phyloP scores from a whole-genome alignment of 495 filamentous ascomycete genomes.

The Xylaria curta region DNA sequence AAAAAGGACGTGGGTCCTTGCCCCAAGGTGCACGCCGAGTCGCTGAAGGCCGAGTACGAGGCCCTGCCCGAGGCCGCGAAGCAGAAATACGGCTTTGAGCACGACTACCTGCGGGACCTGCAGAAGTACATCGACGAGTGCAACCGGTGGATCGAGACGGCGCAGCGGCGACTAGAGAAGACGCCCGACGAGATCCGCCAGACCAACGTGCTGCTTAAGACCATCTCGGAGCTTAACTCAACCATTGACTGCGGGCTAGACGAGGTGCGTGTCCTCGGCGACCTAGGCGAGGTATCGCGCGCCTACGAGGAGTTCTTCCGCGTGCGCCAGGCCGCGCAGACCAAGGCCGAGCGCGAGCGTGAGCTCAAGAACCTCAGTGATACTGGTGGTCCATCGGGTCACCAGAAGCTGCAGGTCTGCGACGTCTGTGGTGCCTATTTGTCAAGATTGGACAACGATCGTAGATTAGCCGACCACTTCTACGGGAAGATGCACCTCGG shows the following conservation, averaged over 20 bases:
- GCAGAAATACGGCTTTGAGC: slow-evolving; percentile 85
- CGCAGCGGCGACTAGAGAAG: slow-evolving; percentile 92
- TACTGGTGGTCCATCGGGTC: slow-evolving; percentile 87
- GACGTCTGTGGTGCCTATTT: slow-evolving; percentile 97
- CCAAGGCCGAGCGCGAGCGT: slow-evolving; percentile 83
- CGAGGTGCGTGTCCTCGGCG: slow-evolving; percentile 85
- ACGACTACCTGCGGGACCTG: slow-evolving; percentile 95
- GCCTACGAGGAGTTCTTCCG: slow-evolving; percentile 88
- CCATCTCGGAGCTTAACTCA: slow-evolving; percentile 80
- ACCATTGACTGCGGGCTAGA: slow-evolving; percentile 83
- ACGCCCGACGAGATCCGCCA: slow-evolving; percentile 97
- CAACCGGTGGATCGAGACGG: slow-evolving; percentile 88
- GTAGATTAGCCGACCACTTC: slow-evolving; percentile 93
- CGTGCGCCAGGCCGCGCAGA: slow-evolving; percentile 76
- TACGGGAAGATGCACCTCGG: slow-evolving; percentile 99
- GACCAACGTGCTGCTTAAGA: slow-evolving; percentile 91
- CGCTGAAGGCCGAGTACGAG: slow-evolving; percentile 87
- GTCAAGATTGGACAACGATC: slow-evolving; percentile 88
- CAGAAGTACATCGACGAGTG: slow-evolving; percentile 95
- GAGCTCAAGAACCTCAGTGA: slow-evolving; percentile 92
- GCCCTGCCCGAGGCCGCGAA: slow-evolving; percentile 68
- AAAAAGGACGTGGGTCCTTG: slow-evolving; percentile 96
- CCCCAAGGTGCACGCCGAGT: slow-evolving; percentile 87
- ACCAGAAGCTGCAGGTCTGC: slow-evolving; percentile 98
- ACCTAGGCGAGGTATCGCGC: slow-evolving; percentile 77